Conservation (phyloP, 306 rosid species). For the Inga oerstediana region DNA sequence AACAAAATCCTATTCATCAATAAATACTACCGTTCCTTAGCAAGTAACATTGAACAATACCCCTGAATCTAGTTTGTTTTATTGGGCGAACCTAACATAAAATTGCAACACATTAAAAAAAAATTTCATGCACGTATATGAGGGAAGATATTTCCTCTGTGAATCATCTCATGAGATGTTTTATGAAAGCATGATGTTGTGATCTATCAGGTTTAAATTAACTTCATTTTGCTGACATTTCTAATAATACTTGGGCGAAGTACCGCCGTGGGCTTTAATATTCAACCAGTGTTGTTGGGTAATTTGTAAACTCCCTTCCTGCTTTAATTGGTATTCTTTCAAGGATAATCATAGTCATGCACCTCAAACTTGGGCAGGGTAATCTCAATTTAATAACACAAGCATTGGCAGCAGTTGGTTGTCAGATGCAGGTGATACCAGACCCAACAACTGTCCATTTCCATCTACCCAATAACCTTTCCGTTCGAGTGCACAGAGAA, state of each 20-base stretch:
- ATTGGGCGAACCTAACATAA: neutral
- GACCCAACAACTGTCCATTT: slow-evolving; percentile 98
- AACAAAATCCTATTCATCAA: neutral
- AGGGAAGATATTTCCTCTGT: slow-evolving; percentile 8
- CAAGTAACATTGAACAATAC: slow-evolving; percentile 9
- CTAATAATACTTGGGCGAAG: slow-evolving; percentile 14
- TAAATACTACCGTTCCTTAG: neutral
- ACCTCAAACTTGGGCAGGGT: slow-evolving; percentile 63
- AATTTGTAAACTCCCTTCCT: neutral
- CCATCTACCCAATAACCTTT: slow-evolving; percentile 78
- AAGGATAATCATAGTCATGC: slow-evolving; percentile 11
- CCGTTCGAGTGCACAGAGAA: slow-evolving; percentile 84
- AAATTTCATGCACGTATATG: slow-evolving; percentile 1
- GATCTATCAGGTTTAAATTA: slow-evolving; percentile 20
- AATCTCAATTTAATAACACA: slow-evolving; percentile 95
- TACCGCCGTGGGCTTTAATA: neutral
- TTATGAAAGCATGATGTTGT: slow-evolving; percentile 13
- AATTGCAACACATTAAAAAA: neutral
- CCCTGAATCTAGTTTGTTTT: neutral
- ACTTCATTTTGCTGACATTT: slow-evolving; percentile 11
- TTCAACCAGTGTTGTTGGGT: slow-evolving; percentile 1
- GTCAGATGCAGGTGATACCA: slow-evolving; percentile 83
- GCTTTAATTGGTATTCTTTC: slow-evolving; percentile 27
- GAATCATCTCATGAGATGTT: slow-evolving; percentile 13
- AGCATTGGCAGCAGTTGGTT: slow-evolving; percentile 95